Conservation (phyloP, 116 monocot species). For the Iris pallida region DNA sequence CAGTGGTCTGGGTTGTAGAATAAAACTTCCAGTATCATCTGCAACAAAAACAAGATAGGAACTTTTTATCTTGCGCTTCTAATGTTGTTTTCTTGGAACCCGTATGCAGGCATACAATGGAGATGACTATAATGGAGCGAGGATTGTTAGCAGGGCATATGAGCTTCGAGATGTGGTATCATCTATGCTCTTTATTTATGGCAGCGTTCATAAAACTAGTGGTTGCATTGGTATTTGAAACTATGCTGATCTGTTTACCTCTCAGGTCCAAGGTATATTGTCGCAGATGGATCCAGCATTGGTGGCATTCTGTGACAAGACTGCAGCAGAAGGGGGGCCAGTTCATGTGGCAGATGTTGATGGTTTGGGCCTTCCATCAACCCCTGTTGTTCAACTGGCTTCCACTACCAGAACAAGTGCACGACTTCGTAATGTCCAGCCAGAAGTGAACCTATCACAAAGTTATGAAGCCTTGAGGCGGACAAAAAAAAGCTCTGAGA, state of each 20-base stretch:
- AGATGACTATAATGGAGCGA: conserved; percentile 83
- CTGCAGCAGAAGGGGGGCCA: conserved; percentile 78
- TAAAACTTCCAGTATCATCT: background rate
- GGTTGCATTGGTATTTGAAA: background rate
- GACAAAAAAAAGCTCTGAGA: conserved; percentile 66
- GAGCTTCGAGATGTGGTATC: conserved; percentile 90
- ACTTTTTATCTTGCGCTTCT: background rate
- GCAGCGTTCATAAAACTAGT: too few relatives aligned
- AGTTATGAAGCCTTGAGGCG: conserved; percentile 83
- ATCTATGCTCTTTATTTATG: conserved; percentile 1
- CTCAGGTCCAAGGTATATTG: conserved; percentile 94
- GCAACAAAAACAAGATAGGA: background rate
- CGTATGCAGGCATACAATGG: conserved; percentile 65
- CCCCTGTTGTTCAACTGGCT: conserved; percentile 75
- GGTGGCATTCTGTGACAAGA: conserved; percentile 89
- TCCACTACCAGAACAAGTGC: conserved; percentile 79
- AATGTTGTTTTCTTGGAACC: conserved; percentile 7
- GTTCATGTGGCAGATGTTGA: conserved; percentile 35
- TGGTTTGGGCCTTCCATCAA: conserved; percentile 32
- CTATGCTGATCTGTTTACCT: background rate
- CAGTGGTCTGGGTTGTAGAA: background rate
- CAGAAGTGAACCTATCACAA: conserved; percentile 72
- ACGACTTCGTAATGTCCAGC: conserved; percentile 76
- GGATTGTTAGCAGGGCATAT: conserved; percentile 94
- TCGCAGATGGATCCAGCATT: conserved; percentile 96